phyloP scores from a whole-genome alignment of 176 grass and related monocot species.

The Dactylis glomerata region DNA sequence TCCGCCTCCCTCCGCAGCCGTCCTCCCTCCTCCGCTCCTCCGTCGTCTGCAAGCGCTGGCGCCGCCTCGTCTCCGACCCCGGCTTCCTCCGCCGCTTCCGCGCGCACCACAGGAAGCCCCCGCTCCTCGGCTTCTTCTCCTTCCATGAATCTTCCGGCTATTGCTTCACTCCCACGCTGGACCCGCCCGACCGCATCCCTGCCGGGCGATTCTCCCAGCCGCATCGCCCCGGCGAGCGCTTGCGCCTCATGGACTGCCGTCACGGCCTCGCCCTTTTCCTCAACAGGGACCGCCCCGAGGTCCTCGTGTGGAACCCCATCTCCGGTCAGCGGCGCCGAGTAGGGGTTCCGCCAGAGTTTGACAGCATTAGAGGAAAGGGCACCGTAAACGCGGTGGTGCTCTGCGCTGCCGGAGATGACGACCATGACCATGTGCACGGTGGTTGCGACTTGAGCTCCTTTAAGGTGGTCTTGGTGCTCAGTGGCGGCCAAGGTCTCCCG shows the following conservation, averaged over 20 bases:
- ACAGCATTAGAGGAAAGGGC: neutral
- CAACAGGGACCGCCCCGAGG: neutral
- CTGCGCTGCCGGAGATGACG: neutral
- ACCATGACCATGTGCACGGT: neutral
- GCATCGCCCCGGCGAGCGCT: neutral
- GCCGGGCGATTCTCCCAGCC: neutral
- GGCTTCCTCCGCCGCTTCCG: neutral
- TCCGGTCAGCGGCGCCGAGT: neutral
- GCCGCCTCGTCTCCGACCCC: constrained; percentile 5
- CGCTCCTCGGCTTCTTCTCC: neutral
- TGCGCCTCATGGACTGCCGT: neutral
- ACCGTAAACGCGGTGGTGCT: neutral
- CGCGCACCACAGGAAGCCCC: neutral
- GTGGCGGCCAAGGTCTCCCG: neutral
- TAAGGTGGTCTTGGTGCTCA: neutral
- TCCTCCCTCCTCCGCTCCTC: neutral
- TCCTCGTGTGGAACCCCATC: neutral
- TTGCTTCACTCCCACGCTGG: neutral
- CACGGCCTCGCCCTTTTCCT: neutral
- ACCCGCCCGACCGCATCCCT: neutral
- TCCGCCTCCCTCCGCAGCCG: neutral
- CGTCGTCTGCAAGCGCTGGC: neutral
- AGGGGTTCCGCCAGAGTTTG: neutral
- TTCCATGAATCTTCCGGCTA: neutral
- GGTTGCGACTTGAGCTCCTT: neutral